Conservation (phyloP, 371 early-diverging fungal genomes). For the Blastocladiella emersonii region DNA sequence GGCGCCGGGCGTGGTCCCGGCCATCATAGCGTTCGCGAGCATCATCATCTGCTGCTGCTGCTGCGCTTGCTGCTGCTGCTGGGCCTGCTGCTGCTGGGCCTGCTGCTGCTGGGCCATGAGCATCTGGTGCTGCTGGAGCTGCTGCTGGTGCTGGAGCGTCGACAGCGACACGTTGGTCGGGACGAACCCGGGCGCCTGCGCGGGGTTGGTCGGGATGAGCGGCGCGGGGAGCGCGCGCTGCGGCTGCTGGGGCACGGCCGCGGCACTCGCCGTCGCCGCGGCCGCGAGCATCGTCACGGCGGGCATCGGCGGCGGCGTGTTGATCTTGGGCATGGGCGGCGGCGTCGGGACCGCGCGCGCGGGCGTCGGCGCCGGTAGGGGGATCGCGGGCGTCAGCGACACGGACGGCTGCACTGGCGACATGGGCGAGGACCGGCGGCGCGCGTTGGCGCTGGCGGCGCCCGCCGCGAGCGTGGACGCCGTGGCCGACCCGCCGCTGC, state of each 20-base stretch:
- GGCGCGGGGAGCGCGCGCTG: background rate
- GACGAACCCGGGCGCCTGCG: background rate
- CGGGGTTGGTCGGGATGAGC: background rate
- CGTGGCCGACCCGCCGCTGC: background rate
- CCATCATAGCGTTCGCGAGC: background rate
- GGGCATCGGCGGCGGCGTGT: background rate
- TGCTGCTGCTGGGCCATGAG: background rate
- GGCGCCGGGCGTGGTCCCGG: too few species aligned
- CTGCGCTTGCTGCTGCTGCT: background rate
- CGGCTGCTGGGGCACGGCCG: background rate
- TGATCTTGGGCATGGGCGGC: background rate
- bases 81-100: too few species aligned
- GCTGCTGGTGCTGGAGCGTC: background rate
- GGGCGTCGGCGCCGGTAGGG: background rate
- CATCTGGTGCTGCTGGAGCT: background rate
- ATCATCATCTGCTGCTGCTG: background rate
- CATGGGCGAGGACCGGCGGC: background rate
- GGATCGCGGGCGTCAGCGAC: background rate
- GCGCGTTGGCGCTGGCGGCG: background rate
- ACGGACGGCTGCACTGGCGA: background rate
- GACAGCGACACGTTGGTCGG: background rate
- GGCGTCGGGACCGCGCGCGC: constrained; percentile 6
- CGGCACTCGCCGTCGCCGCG: background rate
- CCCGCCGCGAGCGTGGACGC: background rate
- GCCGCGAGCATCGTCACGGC: background rate